phyloP scores from a whole-genome alignment of 768 basidiomycete species.

The Pulveroboletus sp. region DNA sequence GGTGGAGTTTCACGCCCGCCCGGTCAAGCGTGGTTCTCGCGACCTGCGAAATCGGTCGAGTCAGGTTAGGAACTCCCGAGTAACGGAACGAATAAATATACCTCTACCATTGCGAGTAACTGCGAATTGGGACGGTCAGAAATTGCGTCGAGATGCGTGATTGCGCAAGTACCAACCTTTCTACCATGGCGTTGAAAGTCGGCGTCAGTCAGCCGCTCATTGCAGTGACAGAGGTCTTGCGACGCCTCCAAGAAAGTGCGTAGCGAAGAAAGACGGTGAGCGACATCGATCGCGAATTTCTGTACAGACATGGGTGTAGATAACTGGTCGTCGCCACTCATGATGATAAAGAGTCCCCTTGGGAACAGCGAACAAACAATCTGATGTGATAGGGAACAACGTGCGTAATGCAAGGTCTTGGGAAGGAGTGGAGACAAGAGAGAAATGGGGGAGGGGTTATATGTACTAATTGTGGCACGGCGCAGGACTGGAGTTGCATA shows the following conservation, averaged over 20 bases:
- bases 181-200: constrained; percentile 25
- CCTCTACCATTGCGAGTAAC: constrained; percentile 52
- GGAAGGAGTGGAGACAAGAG: constrained; percentile 9
- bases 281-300: constrained; percentile 29
- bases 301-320: constrained; percentile 16
- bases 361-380: constrained; percentile 16
- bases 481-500: constrained; percentile 21
- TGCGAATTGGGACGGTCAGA: constrained; percentile 21
- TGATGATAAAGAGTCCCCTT: constrained; percentile 14
- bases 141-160: background rate
- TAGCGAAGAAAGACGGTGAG: constrained; percentile 29
- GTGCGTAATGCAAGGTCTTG: constrained; percentile 4
- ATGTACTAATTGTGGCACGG: constrained; percentile 30
- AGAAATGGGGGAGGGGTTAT: constrained; percentile 16
- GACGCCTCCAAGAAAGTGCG: constrained; percentile 29
- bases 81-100: constrained; percentile 27
- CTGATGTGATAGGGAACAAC: background rate
- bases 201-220: constrained; percentile 14
- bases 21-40: constrained; percentile 44
- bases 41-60: constrained; percentile 31
- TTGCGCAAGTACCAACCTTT: constrained; percentile 19
- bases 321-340: constrained; percentile 10
- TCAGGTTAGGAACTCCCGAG: background rate
- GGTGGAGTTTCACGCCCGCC: constrained; percentile 41
- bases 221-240: constrained; percentile 21